Base-by-base conservation (phyloP, 2,329 filamentous ascomycete species). In the Chaetoscypha palmicola region DNA sequence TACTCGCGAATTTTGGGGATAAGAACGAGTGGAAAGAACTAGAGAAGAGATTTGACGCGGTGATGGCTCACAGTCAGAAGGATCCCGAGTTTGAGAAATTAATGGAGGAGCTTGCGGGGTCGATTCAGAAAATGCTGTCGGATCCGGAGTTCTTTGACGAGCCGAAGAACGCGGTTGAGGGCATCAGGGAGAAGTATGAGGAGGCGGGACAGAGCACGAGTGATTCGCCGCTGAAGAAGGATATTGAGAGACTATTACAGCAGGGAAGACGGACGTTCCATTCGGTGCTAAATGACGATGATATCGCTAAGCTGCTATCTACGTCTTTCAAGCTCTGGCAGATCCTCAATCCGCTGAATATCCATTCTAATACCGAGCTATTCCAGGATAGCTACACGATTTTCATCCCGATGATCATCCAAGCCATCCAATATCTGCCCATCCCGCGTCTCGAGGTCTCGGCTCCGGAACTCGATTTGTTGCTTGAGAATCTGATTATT, bases 401-500 rank as follows among this genome's bases (percentile, higher is more conserved):
- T 10, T 90, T 96, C 60, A 71, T 92, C 4, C 91, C 91, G 0
- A 68, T 88, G 10, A 58, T 89, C 3, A 76, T 96, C 45, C 74
- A 86, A 52, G 77, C 79, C 2, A 73, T 97, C 23, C 89, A 96
- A 61, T 89, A 88, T 64, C 69, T 97, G 3, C 91, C 91, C 0
- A 92, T 97, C 41, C 90, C 90, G 0, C 82, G 91, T 3, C 66
- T 96, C n/a, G 91, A 96, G 63, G 71, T 96, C 4, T 84, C 86
- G 1, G 84, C 83, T 3, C 90, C 89, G 0, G 80, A 86, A 24
- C 72, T 94, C 43, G 90, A 96, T 56, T 74, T 97, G 4, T 69
- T 97, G 1, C 68, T 97, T 2, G 91, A 97, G 60, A 96, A 94
- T 52, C 71, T 97, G 23, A 84, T 97, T 47, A 73, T 97, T 23